phyloP scores from a whole-genome alignment of 441 rosid genomes.

The Jatropha podagrica region DNA sequence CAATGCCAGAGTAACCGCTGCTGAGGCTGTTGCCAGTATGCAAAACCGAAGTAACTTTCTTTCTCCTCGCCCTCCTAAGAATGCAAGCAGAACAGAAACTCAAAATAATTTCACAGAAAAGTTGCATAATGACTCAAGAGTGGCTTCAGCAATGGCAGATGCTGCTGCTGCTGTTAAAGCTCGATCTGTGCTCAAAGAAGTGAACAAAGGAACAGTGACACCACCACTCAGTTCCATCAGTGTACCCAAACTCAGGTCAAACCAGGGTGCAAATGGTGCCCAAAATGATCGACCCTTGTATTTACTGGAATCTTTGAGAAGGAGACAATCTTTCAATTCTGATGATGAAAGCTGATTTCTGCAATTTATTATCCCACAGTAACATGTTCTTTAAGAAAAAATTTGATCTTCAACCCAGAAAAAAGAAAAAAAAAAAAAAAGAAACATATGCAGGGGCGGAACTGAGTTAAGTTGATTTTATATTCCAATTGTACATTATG shows the following conservation, averaged over 20 bases:
- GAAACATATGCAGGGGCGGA: neutral
- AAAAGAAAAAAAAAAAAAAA: neutral
- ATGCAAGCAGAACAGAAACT: conserved; percentile 16
- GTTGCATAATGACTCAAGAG: conserved; percentile 37
- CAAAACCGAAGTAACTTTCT: conserved; percentile 36
- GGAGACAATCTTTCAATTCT: conserved; percentile 60
- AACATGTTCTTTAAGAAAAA: neutral
- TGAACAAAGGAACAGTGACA: conserved; percentile 56
- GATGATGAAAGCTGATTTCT: conserved; percentile 59
- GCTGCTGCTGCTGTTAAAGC: conserved; percentile 65
- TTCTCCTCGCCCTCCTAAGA: conserved; percentile 33
- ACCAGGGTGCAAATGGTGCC: conserved; percentile 33
- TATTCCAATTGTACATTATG: neutral
- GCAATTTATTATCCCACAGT: neutral
- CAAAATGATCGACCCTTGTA: conserved; percentile 48
- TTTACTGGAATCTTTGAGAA: conserved; percentile 79
- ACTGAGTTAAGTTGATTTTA: neutral
- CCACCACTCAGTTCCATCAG: conserved; percentile 74
- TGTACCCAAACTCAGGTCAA: conserved; percentile 66
- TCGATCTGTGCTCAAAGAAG: conserved; percentile 71
- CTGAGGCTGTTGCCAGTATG: conserved; percentile 44
- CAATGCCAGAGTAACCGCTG: conserved; percentile 56
- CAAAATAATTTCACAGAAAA: conserved; percentile 21
- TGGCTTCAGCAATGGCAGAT: conserved; percentile 69
- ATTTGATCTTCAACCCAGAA: neutral